Evolutionary conservation across 108 stramenopile genomes (phyloP).

Genomic region (Skeletonema menzelii): DNA sequence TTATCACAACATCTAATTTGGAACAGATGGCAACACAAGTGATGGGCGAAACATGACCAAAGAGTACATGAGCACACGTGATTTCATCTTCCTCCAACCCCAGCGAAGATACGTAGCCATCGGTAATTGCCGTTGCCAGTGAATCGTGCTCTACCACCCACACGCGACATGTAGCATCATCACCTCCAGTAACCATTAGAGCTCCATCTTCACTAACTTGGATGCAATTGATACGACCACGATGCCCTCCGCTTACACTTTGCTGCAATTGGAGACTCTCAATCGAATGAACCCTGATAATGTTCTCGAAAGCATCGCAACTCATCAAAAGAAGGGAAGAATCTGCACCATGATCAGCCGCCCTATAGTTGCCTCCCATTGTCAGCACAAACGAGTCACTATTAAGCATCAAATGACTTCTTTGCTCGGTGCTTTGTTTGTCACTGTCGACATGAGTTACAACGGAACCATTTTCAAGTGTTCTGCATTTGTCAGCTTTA

Average conservation of each 20-base stretch:
- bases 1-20: constrained; percentile 74
- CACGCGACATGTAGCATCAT: constrained; percentile 78
- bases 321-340: constrained; percentile 58
- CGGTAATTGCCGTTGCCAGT: constrained; percentile 65
- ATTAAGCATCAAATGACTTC: constrained; percentile 29
- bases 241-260: constrained; percentile 65
- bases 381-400: constrained; percentile 73
- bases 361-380: constrained; percentile 55
- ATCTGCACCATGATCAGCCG: constrained; percentile 47
- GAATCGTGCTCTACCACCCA: constrained; percentile 81
- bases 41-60: constrained; percentile 72
- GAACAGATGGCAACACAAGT: constrained; percentile 63
- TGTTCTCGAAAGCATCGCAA: constrained; percentile 78
- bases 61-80: constrained; percentile 63
- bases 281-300: constrained; percentile 69
- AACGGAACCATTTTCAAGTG: constrained; percentile 40
- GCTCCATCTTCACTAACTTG: constrained; percentile 64
- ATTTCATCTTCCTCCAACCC: constrained; percentile 47
- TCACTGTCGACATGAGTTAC: constrained; percentile 33
- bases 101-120: constrained; percentile 69
- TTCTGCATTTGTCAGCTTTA: constrained; percentile 56
- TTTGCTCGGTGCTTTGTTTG: background rate
- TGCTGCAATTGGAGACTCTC: constrained; percentile 53
- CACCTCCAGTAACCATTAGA: constrained; percentile 71
- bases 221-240: constrained; percentile 70